A percentile compares a stretch with the other conserved stretches of the same genome.
These are phyloP conservation scores for Lophiotrema nucula DNA, from an alignment of 495 filamentous ascomycete species.

Conservation along the genomic window DNA sequence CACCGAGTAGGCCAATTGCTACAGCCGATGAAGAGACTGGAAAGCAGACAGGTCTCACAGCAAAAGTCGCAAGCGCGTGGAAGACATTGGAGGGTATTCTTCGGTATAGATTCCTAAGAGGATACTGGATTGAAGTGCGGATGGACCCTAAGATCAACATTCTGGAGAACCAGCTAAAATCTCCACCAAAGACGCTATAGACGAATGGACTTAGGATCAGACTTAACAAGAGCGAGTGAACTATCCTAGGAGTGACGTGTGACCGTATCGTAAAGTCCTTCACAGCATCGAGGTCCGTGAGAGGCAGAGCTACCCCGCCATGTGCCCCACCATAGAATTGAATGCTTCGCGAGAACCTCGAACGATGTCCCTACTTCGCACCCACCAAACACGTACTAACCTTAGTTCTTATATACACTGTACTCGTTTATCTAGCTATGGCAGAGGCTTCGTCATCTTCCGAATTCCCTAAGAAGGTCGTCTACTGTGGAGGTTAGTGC, in stretches of 20 bases:
- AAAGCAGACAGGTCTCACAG: conserved; percentile 47
- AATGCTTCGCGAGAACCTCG: no score
- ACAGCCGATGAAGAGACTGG: conserved; percentile 20
- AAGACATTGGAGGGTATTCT: conserved; percentile 12
- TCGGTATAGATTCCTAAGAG: conserved; percentile 19
- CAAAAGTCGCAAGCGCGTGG: conserved; percentile 45
- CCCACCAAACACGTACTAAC: no score
- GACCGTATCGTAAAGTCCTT: no score
- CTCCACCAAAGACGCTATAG: no score
- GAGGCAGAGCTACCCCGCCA: conserved; percentile 13
- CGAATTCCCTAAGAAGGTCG: conserved; percentile 48
- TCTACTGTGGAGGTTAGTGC: conserved; percentile 77
- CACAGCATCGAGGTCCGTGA: no score
- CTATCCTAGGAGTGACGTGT: no score
- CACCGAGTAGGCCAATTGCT: conserved; percentile 1
- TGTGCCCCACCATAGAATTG: no score
- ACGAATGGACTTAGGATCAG: no score
- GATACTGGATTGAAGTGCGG: conserved; percentile 51
- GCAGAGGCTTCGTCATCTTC: conserved; percentile 5
- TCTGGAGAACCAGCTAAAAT: conserved; percentile 12
- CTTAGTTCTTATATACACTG: no score
- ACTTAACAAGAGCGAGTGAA: no score
- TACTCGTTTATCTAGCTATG: no score
- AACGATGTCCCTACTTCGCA: no score
- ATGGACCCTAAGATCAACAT: conserved; percentile 56